Percentiles rank a stretch among this genome's conserved stretches.
Conservation (phyloP, 2,329 filamentous ascomycete genomes). For the Plenodomus biglobosus region DNA sequence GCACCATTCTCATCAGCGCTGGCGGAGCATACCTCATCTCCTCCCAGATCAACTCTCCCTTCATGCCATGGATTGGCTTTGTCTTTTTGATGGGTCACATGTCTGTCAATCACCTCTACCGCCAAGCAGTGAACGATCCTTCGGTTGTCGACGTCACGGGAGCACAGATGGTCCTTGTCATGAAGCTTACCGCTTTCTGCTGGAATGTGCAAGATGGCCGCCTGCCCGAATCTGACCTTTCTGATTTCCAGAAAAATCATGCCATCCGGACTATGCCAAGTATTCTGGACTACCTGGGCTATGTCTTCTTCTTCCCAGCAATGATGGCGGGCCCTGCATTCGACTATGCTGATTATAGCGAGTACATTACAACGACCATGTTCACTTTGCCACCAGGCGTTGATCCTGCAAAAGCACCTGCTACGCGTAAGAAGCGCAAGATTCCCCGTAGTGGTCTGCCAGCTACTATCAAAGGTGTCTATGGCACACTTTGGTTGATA, state of each 20-base stretch:
- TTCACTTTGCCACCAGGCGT: slow-evolving; percentile 80
- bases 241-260: slow-evolving; percentile 81
- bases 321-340: slow-evolving; percentile 89
- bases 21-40: slow-evolving; percentile 81
- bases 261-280: slow-evolving; percentile 73
- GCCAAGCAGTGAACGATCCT: slow-evolving; percentile 70
- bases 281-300: slow-evolving; percentile 80
- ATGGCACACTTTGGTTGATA: slow-evolving; percentile 77
- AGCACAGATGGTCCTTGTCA: slow-evolving; percentile 96
- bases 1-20: slow-evolving; percentile 77
- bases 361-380: slow-evolving; percentile 92
- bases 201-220: slow-evolving; percentile 97
- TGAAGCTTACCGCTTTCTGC: slow-evolving; percentile 95
- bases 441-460: slow-evolving; percentile 90
- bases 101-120: slow-evolving; percentile 83
- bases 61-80: slow-evolving; percentile 98
- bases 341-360: slow-evolving; percentile 88
- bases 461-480: slow-evolving; percentile 72
- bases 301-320: slow-evolving; percentile 92
- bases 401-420: slow-evolving; percentile 83
- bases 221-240: slow-evolving; percentile 75
- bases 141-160: slow-evolving; percentile 79
- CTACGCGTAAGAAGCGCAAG: slow-evolving; percentile 84
- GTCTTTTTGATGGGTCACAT: slow-evolving; percentile 94
- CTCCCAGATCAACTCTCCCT: slow-evolving; percentile 77